These are phyloP conservation scores for Lyophyllum shimeji DNA, from an alignment of 768 basidiomycete species.

Conservation along the genomic window DNA sequence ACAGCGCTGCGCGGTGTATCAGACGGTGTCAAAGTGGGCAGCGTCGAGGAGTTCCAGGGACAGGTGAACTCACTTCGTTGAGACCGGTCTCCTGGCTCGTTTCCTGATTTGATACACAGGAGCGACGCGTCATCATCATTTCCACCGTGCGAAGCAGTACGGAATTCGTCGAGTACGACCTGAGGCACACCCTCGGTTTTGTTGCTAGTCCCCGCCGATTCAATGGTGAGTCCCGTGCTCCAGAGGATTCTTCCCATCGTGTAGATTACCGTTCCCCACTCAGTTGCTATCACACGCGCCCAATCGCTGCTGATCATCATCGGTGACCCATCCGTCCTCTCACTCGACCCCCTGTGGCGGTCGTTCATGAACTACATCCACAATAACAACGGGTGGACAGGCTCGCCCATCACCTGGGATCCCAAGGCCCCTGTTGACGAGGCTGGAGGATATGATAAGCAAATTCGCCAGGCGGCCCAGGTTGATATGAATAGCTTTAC, in stretches of 20 bases:
- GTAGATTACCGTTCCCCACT: neutral
- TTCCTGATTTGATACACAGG: slow-evolving; percentile 39
- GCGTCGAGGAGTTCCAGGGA: slow-evolving; percentile 71
- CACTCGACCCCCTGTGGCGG: slow-evolving; percentile 60
- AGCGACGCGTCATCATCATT: slow-evolving; percentile 56
- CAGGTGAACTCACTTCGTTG: slow-evolving; percentile 38
- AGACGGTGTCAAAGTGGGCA: slow-evolving; percentile 54
- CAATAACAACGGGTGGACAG: slow-evolving; percentile 51
- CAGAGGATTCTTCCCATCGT: neutral
- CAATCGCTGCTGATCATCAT: slow-evolving; percentile 63
- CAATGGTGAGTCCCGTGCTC: slow-evolving; percentile 47
- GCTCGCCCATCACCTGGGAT: slow-evolving; percentile 38
- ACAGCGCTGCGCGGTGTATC: slow-evolving; percentile 29
- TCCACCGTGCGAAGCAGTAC: slow-evolving; percentile 58
- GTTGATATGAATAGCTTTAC: slow-evolving; percentile 35
- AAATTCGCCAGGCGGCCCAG: slow-evolving; percentile 21
- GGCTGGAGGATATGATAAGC: slow-evolving; percentile 21
- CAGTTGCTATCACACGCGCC: slow-evolving; percentile 68
- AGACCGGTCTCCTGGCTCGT: slow-evolving; percentile 19
- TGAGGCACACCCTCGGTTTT: slow-evolving; percentile 57
- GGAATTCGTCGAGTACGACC: slow-evolving; percentile 48
- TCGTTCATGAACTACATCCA: slow-evolving; percentile 59
- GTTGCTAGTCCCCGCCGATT: slow-evolving; percentile 55
- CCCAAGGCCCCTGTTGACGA: slow-evolving; percentile 19
- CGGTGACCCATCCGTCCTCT: slow-evolving; percentile 58